Conservation (phyloP, 192 early-diverging fungal genomes). For the Coemansia erecta region DNA sequence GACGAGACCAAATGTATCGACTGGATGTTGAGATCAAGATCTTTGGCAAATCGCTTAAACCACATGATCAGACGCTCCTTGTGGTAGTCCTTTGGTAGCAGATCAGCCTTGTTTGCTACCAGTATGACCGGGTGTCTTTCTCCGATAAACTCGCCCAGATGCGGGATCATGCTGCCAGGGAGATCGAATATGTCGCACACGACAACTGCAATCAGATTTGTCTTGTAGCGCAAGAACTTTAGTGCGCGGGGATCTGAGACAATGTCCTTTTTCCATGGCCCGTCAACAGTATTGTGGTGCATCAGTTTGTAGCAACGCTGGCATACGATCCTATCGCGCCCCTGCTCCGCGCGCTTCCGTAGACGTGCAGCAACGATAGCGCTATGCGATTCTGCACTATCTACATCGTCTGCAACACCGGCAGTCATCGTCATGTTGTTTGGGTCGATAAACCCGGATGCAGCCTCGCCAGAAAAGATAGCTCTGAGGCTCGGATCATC, state of each 20-base stretch:
- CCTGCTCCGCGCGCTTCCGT: constrained; percentile 42
- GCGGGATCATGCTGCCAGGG: constrained; percentile 58
- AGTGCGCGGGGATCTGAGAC: constrained; percentile 55
- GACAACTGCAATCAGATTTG: constrained; percentile 55
- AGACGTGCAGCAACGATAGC: constrained; percentile 18
- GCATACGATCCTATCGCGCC: constrained; percentile 56
- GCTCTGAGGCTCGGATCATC: constrained; percentile 44
- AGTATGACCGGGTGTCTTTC: constrained; percentile 56
- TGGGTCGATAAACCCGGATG: constrained; percentile 22
- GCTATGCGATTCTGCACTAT: constrained; percentile 2
- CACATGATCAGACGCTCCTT: constrained; percentile 56
- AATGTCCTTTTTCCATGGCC: constrained; percentile 53
- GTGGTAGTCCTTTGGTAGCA: constrained; percentile 61
- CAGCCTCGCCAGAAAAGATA: constrained; percentile 28
- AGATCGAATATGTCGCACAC: constrained; percentile 70
- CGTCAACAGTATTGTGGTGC: constrained; percentile 54
- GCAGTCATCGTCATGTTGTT: constrained; percentile 10
- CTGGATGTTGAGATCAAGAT: constrained; percentile 41
- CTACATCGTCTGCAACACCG: background rate
- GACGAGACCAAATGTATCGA: constrained; percentile 60
- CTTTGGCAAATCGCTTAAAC: constrained; percentile 51
- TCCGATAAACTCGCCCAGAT: constrained; percentile 56
- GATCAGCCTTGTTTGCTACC: constrained; percentile 70
- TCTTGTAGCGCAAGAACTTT: constrained; percentile 56
- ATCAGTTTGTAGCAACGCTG: constrained; percentile 65